Conservation (phyloP, 768 basidiomycete species). For the Tephrocybe sp. region DNA sequence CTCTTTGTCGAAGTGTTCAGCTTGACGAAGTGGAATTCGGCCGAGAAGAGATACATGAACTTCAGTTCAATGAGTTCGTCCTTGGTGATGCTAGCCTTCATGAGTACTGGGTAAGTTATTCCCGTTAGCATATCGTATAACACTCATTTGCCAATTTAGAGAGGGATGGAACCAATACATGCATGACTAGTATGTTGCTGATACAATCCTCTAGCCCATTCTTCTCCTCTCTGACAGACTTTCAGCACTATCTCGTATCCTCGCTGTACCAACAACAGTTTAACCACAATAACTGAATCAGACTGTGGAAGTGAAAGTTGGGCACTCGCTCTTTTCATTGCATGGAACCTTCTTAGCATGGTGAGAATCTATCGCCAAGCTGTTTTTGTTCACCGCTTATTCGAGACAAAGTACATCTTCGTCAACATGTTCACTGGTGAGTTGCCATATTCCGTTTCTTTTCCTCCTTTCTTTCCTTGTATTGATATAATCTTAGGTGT, state of each 20-base stretch:
- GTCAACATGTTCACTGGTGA: constrained; percentile 92
- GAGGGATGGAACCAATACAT: constrained; percentile 98
- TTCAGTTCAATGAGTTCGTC: constrained; percentile 79
- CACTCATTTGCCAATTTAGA: constrained; percentile 37
- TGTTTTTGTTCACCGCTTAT: constrained; percentile 1
- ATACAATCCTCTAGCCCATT: not conserved
- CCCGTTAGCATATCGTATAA: not conserved
- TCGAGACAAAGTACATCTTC: constrained; percentile 77
- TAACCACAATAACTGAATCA: constrained; percentile 49
- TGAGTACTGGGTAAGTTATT: constrained; percentile 81
- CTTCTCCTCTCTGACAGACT: constrained; percentile 6
- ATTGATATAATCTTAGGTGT: constrained; percentile 52
- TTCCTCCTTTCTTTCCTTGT: not conserved
- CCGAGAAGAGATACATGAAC: constrained; percentile 69
- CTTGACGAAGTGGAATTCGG: constrained; percentile 80
- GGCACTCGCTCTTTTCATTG: constrained; percentile 87
- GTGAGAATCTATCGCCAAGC: constrained; percentile 38
- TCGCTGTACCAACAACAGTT: constrained; percentile 69
- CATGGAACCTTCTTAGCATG: constrained; percentile 96
- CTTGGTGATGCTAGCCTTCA: constrained; percentile 87
- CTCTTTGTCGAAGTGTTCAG: constrained; percentile 90
- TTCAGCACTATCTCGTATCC: constrained; percentile 75
- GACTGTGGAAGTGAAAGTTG: constrained; percentile 88
- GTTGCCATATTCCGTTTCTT: constrained; percentile 7
- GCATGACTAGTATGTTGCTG: constrained; percentile 91